These are phyloP conservation scores for Globisporangium orthogonon DNA, from an alignment of 352 stramenopile species.

Conservation along the genomic window DNA sequence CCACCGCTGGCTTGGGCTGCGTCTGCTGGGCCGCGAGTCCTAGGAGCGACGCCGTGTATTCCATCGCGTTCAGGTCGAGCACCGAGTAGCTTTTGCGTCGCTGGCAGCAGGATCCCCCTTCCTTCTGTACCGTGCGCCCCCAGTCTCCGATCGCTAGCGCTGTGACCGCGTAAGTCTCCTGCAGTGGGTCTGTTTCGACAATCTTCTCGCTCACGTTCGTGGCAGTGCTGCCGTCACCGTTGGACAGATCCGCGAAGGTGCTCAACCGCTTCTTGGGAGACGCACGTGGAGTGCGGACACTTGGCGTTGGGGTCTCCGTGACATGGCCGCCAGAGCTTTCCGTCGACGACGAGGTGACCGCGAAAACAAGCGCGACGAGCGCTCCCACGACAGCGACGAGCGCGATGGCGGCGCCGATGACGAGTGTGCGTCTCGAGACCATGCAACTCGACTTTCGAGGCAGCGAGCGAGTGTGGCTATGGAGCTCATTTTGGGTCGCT, in stretches of 20 bases:
- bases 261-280: no score
- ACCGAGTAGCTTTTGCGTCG: constrained; percentile 28
- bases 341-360: background rate
- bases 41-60: constrained; percentile 11
- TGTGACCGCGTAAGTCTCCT: constrained; percentile 33
- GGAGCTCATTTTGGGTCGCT: no score
- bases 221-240: background rate
- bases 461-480: no score
- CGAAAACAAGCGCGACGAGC: background rate
- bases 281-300: no score
- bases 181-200: constrained; percentile 9
- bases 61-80: constrained; percentile 48
- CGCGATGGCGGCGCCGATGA: constrained; percentile 25
- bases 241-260: no score
- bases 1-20: constrained; percentile 40
- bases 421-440: constrained; percentile 16
- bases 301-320: no score
- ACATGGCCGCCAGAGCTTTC: no score
- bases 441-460: no score
- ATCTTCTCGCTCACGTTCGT: constrained; percentile 1
- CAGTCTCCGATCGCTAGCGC: constrained; percentile 73
- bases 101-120: constrained; percentile 45
- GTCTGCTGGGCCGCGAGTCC: constrained; percentile 54
- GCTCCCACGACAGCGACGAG: constrained; percentile 32
- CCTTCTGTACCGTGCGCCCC: constrained; percentile 55